Conservation (phyloP, 2,329 filamentous ascomycete genomes). For the Aureobasidium sp. region DNA sequence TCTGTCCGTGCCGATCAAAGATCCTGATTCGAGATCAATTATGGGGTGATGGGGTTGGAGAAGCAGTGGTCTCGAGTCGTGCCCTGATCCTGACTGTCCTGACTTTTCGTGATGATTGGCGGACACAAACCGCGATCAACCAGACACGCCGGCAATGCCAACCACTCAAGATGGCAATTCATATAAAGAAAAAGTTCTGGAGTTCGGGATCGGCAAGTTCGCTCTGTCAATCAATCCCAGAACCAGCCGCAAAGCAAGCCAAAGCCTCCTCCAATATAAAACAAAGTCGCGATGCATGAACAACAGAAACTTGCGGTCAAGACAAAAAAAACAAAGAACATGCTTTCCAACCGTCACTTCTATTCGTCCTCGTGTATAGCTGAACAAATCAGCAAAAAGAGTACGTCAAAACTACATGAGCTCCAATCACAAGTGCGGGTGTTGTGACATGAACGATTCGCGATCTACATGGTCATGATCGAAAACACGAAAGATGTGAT, state of each 20-base stretch:
- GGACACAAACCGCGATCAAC: too few species aligned
- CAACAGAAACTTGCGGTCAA: background rate
- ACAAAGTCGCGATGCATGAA: background rate
- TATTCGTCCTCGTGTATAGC: background rate
- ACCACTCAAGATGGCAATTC: background rate
- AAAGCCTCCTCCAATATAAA: background rate
- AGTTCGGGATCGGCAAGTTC: background rate
- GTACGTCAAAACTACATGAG: too few species aligned
- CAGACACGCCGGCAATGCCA: too few species aligned
- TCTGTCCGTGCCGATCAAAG: background rate
- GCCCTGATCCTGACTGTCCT: too few species aligned
- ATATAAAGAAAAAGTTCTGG: background rate
- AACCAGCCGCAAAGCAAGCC: background rate
- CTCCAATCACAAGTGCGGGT: too few species aligned
- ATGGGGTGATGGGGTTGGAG: background rate
- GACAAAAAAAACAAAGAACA: background rate
- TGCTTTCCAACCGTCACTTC: background rate
- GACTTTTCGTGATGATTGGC: too few species aligned
- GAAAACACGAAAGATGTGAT: background rate
- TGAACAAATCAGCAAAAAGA: background rate
- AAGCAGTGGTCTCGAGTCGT: too few species aligned
- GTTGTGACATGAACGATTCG: background rate
- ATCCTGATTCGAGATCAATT: too few species aligned
- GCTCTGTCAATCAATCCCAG: background rate
- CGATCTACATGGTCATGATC: background rate